These are phyloP conservation scores for Pseudogymnoascus destructans DNA, from an alignment of 2,329 filamentous ascomycete genomes.

Conservation along the genomic window DNA sequence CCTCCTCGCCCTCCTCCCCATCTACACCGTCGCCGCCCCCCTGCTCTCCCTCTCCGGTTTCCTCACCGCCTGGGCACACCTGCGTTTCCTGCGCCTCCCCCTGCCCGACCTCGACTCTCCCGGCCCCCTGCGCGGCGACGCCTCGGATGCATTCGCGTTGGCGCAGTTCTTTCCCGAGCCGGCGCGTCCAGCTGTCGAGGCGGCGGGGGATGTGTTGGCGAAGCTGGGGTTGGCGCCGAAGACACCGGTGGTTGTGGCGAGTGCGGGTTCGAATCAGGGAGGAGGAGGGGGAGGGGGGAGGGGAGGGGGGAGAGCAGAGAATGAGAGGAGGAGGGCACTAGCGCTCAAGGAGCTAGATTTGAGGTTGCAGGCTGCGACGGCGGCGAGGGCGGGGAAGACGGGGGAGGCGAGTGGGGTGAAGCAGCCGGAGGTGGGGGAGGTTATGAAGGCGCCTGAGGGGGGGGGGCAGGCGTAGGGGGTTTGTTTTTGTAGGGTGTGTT, in stretches of 20 bases:
- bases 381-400: conserved; percentile 28
- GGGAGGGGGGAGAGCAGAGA: conserved; percentile 71
- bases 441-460: background rate
- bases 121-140: conserved; percentile 65
- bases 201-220: conserved; percentile 64
- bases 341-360: conserved; percentile 89
- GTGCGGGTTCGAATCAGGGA: conserved; percentile 48
- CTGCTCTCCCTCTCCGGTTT: conserved; percentile 73
- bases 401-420: background rate
- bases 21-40: conserved; percentile 56
- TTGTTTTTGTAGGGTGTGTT: background rate
- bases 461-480: background rate
- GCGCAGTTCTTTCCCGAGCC: conserved; percentile 87
- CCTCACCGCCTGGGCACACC: conserved; percentile 82
- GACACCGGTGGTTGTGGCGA: conserved; percentile 71
- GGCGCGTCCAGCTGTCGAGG: conserved; percentile 62
- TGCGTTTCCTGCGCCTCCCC: conserved; percentile 81
- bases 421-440: background rate
- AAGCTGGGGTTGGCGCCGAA: conserved; percentile 58
- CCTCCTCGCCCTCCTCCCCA: conserved; percentile 47
- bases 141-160: conserved; percentile 92
- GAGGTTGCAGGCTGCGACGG: conserved; percentile 69
- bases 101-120: conserved; percentile 54
- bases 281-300: conserved; percentile 32
- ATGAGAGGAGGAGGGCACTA: conserved; percentile 75